Percentiles rank a stretch among this genome's conserved stretches.
Conservation (phyloP, 2,329 filamentous ascomycete species). For the Penicillium sp. region DNA sequence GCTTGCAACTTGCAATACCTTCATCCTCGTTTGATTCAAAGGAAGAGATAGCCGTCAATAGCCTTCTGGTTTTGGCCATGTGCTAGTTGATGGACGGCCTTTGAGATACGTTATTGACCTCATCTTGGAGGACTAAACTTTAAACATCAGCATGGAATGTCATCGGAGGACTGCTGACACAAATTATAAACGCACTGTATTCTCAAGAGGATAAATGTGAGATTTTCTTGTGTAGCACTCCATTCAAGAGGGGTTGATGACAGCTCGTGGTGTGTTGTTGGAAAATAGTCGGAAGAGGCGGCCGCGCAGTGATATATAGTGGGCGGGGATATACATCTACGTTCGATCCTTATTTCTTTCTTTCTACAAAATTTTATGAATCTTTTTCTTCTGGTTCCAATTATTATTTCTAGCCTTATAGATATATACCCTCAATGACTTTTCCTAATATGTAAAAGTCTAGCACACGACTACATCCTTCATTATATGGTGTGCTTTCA, state of each 20-base stretch:
- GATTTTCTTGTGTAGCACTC: neutral
- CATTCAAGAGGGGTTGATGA: neutral
- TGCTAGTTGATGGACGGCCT: neutral
- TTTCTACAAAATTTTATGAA: neutral
- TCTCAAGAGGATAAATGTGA: neutral
- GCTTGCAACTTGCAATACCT: neutral
- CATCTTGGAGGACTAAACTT: neutral
- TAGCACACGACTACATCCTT: neutral
- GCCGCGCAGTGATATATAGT: neutral
- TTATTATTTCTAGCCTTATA: neutral
- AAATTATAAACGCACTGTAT: neutral
- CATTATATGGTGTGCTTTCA: neutral
- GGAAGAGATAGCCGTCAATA: neutral
- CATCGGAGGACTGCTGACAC: slow-evolving; percentile 1
- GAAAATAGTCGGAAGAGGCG: neutral
- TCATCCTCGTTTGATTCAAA: slow-evolving; percentile 2
- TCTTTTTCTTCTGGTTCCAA: too few species aligned
- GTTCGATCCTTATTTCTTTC: neutral
- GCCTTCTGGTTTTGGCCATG: neutral
- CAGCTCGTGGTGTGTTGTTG: neutral
- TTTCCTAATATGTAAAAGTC: too few species aligned
- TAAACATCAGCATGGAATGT: neutral
- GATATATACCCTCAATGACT: neutral
- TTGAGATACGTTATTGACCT: neutral
- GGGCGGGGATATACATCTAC: neutral